Percentiles rank a stretch among this genome's conserved stretches.
Conservation (phyloP, 208 protist genomes). For the Naegleria gruberi region DNA sequence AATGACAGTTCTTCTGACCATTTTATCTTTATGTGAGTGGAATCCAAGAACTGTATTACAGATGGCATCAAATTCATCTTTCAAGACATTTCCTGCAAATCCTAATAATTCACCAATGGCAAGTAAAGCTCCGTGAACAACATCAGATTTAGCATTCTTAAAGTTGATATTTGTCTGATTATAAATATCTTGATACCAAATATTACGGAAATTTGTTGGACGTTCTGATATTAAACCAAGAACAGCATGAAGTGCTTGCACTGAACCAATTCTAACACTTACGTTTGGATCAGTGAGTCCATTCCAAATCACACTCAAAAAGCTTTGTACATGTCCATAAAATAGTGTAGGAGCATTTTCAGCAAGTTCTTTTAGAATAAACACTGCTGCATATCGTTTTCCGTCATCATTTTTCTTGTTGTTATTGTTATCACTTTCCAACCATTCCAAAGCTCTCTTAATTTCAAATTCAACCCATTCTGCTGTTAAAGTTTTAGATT, state of each 20-base stretch:
- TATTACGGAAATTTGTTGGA: background rate
- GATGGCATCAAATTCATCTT: background rate
- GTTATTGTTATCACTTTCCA: background rate
- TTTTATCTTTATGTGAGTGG: background rate
- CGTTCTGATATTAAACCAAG: background rate
- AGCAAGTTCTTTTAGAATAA: conserved; percentile 17
- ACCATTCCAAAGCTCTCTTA: conserved; percentile 22
- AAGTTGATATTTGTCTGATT: background rate
- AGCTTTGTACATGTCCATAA: background rate
- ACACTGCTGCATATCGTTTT: conserved; percentile 1
- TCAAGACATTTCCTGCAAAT: background rate
- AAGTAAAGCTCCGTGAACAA: background rate
- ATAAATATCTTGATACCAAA: background rate
- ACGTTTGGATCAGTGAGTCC: background rate
- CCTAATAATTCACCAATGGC: background rate
- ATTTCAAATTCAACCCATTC: conserved; percentile 22
- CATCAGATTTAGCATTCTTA: background rate
- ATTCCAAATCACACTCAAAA: conserved; percentile 15
- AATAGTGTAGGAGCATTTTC: conserved; percentile 17
- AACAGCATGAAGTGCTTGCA: background rate
- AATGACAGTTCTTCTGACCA: background rate
- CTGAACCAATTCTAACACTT: background rate
- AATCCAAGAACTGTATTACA: background rate
- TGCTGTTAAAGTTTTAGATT: conserved; percentile 15
- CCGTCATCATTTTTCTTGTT: background rate